Base-by-base conservation (phyloP, 805 yeast species). In the Candida oleophila region DNA sequence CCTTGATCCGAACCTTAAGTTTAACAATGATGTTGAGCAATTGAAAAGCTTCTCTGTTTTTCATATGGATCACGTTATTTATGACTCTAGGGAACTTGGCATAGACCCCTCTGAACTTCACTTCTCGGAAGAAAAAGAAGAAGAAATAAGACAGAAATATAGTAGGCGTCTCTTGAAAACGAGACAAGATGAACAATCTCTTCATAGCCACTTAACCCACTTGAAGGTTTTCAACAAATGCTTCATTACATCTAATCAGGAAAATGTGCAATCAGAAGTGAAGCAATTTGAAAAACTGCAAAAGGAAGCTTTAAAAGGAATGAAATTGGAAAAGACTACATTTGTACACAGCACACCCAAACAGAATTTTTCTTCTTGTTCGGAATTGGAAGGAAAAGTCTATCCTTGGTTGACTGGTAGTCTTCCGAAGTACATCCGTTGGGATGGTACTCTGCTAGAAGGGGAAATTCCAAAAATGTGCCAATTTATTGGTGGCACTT, bases 121-220 rank as follows among this genome's bases (percentile, higher is more conserved):
- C 18, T 28, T 38, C 7, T 5, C 19, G 8, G 41, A 42, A 11
- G 28, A 30, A 5, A 22, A 20, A 11, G 41, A 38, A 18, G 41
- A 38, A 22, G 41, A 38, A 22, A 21, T 38, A 4, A 20, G 30
- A 5, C 20, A 18, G 9, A 38, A 38, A 21, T 38, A 18, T 21
- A 11, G 14, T 4, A 22, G 21, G 32, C 15, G 42, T 36, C 53
- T 65, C 60, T 32, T 49, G 2, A 44, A 34, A 14, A 57, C 61
- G 30, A 44, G 42, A 5, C 12, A 28, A 1, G 59, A 61, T 25
- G 55, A 66, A 42, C 64, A 59, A 38, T 28, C 25, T 1, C 38
- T 64, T 15, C 64, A 61, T 46, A 59, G 59, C 41, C 58, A 52
- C 33, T 43, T 62, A 21, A 54, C 61, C 11, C 60, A 61, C 44